Percentiles rank a stretch among this genome's conserved stretches.
Evolutionary conservation across 2,329 filamentous ascomycete genomes (phyloP).

Genomic region (Phaeosphaeriaceae sp.): DNA sequence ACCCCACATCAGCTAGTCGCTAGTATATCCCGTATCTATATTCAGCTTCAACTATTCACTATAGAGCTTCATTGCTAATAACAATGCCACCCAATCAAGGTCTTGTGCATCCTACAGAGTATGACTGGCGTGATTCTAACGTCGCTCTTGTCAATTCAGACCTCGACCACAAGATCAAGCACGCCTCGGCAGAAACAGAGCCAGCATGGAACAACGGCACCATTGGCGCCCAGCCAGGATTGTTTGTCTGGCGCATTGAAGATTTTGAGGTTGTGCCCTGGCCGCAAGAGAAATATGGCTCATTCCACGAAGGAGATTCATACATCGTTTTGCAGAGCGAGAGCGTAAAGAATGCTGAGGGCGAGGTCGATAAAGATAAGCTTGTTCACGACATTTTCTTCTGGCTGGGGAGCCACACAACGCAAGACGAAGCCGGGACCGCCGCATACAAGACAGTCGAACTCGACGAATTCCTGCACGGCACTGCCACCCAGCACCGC

Average conservation of each 20-base stretch:
- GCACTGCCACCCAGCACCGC: slow-evolving; percentile 68
- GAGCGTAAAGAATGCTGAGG: slow-evolving; percentile 52
- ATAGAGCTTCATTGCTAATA: no score
- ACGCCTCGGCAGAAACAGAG: slow-evolving; percentile 68
- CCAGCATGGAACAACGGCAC: slow-evolving; percentile 69
- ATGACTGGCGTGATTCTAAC: slow-evolving; percentile 72
- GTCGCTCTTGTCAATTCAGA: slow-evolving; percentile 69
- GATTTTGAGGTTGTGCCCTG: slow-evolving; percentile 69
- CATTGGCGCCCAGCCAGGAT: slow-evolving; percentile 61
- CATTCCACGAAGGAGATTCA: slow-evolving; percentile 72
- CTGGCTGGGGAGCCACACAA: slow-evolving; percentile 70
- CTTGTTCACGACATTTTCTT: slow-evolving; percentile 69
- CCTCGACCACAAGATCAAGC: slow-evolving; percentile 71
- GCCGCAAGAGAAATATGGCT: slow-evolving; percentile 63
- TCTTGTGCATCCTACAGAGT: slow-evolving; percentile 67
- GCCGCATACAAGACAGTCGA: slow-evolving; percentile 76
- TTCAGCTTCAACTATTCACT: no score
- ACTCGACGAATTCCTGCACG: slow-evolving; percentile 69
- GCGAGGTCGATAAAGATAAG: slow-evolving; percentile 15
- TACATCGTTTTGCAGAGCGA: slow-evolving; percentile 70
- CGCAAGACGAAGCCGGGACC: slow-evolving; percentile 71
- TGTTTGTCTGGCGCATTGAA: slow-evolving; percentile 71
- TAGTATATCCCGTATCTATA: no score
- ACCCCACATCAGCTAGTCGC: no score
- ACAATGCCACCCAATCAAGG: slow-evolving; percentile 68